phyloP scores from a whole-genome alignment of 768 basidiomycete species.

The Boletus pseudopeckii region DNA sequence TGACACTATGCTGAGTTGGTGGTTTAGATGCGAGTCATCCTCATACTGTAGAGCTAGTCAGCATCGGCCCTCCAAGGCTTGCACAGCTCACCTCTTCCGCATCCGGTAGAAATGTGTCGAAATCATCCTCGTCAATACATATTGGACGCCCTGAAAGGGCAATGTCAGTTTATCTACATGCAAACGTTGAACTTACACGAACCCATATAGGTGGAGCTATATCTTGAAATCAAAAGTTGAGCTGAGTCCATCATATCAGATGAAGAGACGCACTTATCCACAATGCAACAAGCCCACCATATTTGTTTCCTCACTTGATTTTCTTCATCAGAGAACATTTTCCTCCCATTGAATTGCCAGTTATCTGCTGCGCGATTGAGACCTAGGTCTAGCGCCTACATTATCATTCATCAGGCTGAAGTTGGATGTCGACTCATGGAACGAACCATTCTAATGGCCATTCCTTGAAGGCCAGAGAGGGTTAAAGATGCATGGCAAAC shows the following conservation, averaged over 20 bases:
- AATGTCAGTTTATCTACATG: constrained; percentile 4
- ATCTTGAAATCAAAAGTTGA: constrained; percentile 36
- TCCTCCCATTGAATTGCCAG: constrained; percentile 63
- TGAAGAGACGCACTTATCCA: constrained; percentile 55
- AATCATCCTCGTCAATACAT: constrained; percentile 65
- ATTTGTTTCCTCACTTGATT: constrained; percentile 70
- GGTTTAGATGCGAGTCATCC: constrained; percentile 55
- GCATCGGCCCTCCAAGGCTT: not conserved
- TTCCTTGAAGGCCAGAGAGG: constrained; percentile 37
- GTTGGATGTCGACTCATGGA: not conserved
- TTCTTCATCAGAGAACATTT: constrained; percentile 62
- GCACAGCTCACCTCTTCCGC: constrained; percentile 45
- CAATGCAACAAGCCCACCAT: constrained; percentile 74
- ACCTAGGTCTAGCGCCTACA: constrained; percentile 74
- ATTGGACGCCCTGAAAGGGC: constrained; percentile 54
- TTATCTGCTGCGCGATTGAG: constrained; percentile 74
- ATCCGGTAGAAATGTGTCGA: constrained; percentile 61
- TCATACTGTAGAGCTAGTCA: constrained; percentile 44
- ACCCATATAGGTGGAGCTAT: constrained; percentile 77
- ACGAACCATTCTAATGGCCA: constrained; percentile 72
- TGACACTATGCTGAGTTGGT: constrained; percentile 36
- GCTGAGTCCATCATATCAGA: not conserved
- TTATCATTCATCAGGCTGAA: constrained; percentile 2
- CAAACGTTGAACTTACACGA: constrained; percentile 5
- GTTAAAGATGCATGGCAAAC: not conserved